Conservation (phyloP, 2,329 filamentous ascomycete genomes). For the Clonostachys byssicola region DNA sequence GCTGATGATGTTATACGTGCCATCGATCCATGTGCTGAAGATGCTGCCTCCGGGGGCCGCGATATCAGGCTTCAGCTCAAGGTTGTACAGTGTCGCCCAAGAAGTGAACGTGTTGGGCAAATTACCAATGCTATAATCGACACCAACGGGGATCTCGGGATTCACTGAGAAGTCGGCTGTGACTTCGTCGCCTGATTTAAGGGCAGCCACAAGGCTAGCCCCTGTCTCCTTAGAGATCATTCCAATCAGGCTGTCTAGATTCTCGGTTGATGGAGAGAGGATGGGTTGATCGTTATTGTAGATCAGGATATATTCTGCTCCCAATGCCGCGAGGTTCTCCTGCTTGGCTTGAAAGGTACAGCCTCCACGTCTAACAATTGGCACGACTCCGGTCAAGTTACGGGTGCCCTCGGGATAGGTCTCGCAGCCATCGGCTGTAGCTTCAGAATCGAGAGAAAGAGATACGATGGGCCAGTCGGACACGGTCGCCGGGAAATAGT, state of each 20-base stretch:
- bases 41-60: constrained; percentile 33
- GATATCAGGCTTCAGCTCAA: constrained; percentile 36
- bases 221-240: constrained; percentile 13
- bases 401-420: constrained; percentile 12
- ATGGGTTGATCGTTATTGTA: constrained; percentile 2
- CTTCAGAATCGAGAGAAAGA: constrained; percentile 15
- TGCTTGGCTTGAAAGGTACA: constrained; percentile 19
- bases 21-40: constrained; percentile 24
- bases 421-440: constrained; percentile 15
- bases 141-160: constrained; percentile 11
- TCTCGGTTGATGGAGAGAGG: background rate
- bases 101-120: constrained; percentile 31
- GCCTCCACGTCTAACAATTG: constrained; percentile 19
- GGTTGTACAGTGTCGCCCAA: constrained; percentile 37
- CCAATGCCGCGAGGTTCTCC: constrained; percentile 14
- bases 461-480: constrained; percentile 23
- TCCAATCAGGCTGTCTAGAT: background rate
- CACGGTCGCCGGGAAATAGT: constrained; percentile 23
- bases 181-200: constrained; percentile 16
- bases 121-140: constrained; percentile 19
- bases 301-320: constrained; percentile 12
- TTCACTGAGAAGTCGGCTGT: constrained; percentile 20
- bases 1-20: constrained; percentile 27
- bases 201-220: constrained; percentile 13
- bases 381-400: constrained; percentile 12